Evolutionary conservation across 1,284 basidiomycete species (phyloP).

Genomic region (Xerocomus alliaceus): DNA sequence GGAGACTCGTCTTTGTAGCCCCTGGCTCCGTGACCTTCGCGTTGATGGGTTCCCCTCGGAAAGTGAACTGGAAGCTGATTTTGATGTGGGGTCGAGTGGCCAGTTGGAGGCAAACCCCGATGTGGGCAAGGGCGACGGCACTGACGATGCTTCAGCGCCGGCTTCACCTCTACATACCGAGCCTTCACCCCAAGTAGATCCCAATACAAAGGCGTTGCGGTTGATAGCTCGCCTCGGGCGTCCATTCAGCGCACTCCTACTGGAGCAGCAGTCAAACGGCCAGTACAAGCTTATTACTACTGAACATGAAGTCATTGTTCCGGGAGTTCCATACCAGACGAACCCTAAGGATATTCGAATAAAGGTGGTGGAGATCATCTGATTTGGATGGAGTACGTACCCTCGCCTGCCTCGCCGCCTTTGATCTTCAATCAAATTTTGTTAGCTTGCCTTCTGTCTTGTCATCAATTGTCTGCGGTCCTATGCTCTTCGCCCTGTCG

Average conservation of each 20-base stretch:
- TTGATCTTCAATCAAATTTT: no score
- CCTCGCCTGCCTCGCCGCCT: background rate
- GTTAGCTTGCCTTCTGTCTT: no score
- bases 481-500: no score
- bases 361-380: constrained; percentile 3
- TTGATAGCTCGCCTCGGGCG: constrained; percentile 2
- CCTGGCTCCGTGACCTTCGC: background rate
- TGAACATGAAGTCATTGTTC: constrained; percentile 8
- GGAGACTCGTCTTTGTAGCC: background rate
- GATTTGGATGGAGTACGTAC: background rate
- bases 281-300: constrained; percentile 14
- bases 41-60: background rate
- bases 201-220: constrained; percentile 1
- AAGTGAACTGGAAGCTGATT: background rate
- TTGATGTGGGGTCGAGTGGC: background rate
- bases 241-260: constrained; percentile 13
- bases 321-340: background rate
- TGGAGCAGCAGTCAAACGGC: background rate
- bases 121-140: background rate
- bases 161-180: background rate
- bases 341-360: background rate
- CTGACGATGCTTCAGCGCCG: background rate
- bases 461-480: no score
- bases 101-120: background rate
- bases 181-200: background rate